These are phyloP conservation scores for Podospora fimiseda DNA, from an alignment of 495 filamentous ascomycete species.

Conservation along the genomic window DNA sequence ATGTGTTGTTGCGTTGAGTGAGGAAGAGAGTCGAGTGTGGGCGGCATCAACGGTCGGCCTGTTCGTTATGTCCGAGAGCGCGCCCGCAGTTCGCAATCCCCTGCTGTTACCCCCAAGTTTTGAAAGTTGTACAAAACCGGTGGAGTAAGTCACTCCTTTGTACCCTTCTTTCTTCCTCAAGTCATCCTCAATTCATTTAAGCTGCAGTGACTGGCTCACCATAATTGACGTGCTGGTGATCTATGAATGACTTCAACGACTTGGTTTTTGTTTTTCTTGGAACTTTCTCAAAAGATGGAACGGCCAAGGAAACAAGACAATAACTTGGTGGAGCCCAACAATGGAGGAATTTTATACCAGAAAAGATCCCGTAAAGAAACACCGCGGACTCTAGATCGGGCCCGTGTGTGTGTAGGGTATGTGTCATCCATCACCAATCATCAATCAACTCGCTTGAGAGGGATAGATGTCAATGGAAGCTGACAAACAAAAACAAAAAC, in stretches of 20 bases:
- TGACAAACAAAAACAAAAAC: neutral
- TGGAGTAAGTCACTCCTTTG: conserved; percentile 4
- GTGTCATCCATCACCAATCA: neutral
- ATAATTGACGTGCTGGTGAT: conserved; percentile 10
- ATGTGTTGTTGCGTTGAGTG: neutral
- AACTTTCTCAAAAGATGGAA: neutral
- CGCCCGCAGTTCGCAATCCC: conserved; percentile 4
- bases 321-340: neutral
- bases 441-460: neutral
- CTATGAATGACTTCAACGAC: conserved; percentile 1
- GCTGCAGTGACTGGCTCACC: no score
- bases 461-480: no score
- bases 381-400: neutral
- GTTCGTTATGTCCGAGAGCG: conserved; percentile 33
- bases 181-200: neutral
- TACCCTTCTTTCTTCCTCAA: neutral
- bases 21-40: neutral
- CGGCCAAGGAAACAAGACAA: neutral
- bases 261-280: neutral
- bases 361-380: neutral
- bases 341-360: neutral
- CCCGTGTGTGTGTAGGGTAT: neutral
- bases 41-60: conserved; percentile 26
- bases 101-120: neutral
- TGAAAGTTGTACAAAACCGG: conserved; percentile 3